A percentile compares a stretch with the other conserved stretches of the same genome.
Conservation (phyloP, 106 monocot genomes). For the Dactylorhiza incarnata region DNA sequence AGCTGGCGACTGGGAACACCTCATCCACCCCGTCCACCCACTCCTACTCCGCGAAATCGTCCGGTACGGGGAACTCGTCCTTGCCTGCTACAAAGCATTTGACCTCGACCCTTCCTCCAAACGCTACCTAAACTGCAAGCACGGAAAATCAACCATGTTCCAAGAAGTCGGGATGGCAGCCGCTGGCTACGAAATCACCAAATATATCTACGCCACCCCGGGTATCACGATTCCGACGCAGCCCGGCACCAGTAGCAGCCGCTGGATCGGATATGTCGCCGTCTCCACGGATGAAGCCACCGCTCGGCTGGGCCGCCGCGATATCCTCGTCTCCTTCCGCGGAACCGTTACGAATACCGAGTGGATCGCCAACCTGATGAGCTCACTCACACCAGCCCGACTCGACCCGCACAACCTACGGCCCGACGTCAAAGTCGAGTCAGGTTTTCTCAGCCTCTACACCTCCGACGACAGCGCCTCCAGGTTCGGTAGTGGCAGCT, state of each 20-base stretch:
- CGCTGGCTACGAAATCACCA: constrained; percentile 34
- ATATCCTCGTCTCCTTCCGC: constrained; percentile 40
- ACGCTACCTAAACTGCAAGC: constrained; percentile 48
- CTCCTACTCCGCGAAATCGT: constrained; percentile 40
- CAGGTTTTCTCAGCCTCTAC: constrained; percentile 52
- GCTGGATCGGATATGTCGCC: constrained; percentile 55
- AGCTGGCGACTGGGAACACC: constrained; percentile 31
- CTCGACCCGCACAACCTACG: constrained; percentile 32
- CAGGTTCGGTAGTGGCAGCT: constrained; percentile 35
- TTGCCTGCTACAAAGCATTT: constrained; percentile 47
- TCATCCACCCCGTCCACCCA: constrained; percentile 33
- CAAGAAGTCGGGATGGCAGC: constrained; percentile 13
- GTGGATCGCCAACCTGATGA: constrained; percentile 54
- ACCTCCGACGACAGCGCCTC: constrained; percentile 30
- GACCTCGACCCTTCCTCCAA: constrained; percentile 41
- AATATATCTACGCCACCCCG: constrained; percentile 47
- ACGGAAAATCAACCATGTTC: constrained; percentile 27
- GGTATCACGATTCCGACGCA: constrained; percentile 23
- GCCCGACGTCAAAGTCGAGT: constrained; percentile 44
- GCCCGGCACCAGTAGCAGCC: constrained; percentile 21
- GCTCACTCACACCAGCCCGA: constrained; percentile 36
- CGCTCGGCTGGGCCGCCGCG: constrained; percentile 29
- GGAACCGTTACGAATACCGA: constrained; percentile 42
- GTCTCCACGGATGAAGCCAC: constrained; percentile 24
- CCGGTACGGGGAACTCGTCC: constrained; percentile 42